Evolutionary conservation across 1,139 yeast species (phyloP), one percentile per base, ranked within the genome.

Genomic region (Lodderomyces orthopsilosis): DNA sequence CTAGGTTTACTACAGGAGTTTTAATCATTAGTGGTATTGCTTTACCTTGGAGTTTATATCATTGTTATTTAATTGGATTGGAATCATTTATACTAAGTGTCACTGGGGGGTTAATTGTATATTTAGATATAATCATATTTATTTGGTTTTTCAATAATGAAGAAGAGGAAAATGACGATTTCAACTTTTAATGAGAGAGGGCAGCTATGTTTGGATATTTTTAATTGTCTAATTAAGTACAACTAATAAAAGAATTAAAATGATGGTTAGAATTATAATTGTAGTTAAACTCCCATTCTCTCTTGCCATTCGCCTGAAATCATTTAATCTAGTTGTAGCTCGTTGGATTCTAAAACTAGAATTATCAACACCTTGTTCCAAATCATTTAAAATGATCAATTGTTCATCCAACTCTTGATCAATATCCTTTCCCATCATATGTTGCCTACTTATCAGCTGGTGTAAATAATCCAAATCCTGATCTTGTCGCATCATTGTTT

Each of bases 251-350:
- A 83, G 61, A 18, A 84, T 71, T 50, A 84, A 65, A 35, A 83
- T 78, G 19, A 83, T 64, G 5, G 85, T 70, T 46, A 88, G 65
- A 6, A 79, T 74, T n/a, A 80, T 63, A 27, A 87, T 87, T 0
- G 91, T 83, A 35, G 81, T 70, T 68, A 87, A 69, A 41, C 87
- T 83, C 1, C 93, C 91, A 55, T 85, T 81, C 56, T 85, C 88
- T 45, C 75, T 74, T 15, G 83, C 77, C 52, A 70, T 75, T 13
- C 72, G 65, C 41, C 83, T 70, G 54, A 87, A 85, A 36, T 63
- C 68, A 30, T 63, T 70, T 43, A 88, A 68, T 38, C 83, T 70
- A 44, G 66, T 63, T 27, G 74, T 70, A 1, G 95, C 93, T 6
- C 72, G 65, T 32, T 68, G 66, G 35, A 88, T 59, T 41, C 84